Percentiles rank a stretch among this genome's conserved stretches.
Evolutionary conservation across 352 stramenopile genomes (phyloP).

Genomic region (Elongisporangium senticosum): DNA sequence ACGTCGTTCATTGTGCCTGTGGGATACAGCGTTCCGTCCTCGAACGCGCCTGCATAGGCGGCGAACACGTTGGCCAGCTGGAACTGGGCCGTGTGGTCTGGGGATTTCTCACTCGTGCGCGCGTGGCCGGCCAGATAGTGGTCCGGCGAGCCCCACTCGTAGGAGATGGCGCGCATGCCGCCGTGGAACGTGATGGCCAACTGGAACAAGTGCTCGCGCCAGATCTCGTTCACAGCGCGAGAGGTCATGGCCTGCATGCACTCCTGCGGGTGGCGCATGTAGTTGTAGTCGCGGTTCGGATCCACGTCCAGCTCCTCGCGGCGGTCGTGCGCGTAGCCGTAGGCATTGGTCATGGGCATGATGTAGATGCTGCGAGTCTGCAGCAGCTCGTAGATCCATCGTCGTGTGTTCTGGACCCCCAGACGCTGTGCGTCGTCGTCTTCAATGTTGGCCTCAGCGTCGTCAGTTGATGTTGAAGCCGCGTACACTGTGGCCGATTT

Average conservation of each 20-base stretch:
- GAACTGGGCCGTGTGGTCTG: conserved; percentile 70
- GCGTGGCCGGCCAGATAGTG: conserved; percentile 57
- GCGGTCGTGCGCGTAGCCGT: conserved; percentile 85
- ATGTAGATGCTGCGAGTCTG: conserved; percentile 80
- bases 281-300: conserved; percentile 98
- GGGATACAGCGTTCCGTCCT: conserved; percentile 66
- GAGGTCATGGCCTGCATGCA: conserved; percentile 97
- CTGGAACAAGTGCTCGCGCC: conserved; percentile 95
- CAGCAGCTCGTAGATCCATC: conserved; percentile 77
- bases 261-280: conserved; percentile 72
- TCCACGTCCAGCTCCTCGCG: conserved; percentile 89
- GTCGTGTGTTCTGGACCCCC: conserved; percentile 39
- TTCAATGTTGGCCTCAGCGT: conserved; percentile 8
- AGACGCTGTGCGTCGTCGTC: conserved; percentile 5
- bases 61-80: conserved; percentile 55
- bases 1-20: conserved; percentile 94
- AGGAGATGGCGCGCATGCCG: conserved; percentile 95
- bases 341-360: conserved; percentile 93
- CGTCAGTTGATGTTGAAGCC: conserved; percentile 1
- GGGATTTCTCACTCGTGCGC: conserved; percentile 69
- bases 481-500: conserved; percentile 46
- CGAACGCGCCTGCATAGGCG: conserved; percentile 68
- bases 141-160: conserved; percentile 96
- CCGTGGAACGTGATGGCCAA: conserved; percentile 97
- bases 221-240: conserved; percentile 96